Evolutionary conservation across 495 filamentous ascomycete species (phyloP), one percentile per base, ranked within the genome.

Genomic region (Podospora pseudopauciseta): DNA sequence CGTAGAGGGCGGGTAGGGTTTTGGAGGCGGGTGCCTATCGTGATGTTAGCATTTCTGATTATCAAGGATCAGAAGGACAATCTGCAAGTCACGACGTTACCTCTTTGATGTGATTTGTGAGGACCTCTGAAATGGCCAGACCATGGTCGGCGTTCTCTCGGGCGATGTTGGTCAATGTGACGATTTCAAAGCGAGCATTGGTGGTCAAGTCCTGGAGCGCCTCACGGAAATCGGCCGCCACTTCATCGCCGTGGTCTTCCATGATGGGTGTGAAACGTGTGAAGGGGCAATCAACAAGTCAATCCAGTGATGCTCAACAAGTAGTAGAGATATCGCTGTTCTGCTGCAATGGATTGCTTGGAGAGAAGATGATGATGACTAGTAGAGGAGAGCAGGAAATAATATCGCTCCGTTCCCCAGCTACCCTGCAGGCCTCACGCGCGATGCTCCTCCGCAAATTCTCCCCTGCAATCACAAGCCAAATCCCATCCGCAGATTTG

Each of bases 71-170:
- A 23, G 70, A 56, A 54, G 58, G 67, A 26, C 23, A 23, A 66
- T 27, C 1, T 60, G 55, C 34, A 63, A 20, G 28, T 49, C 39
- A 49, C 39, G 39, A 49, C 5, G 34, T 63, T 92, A 98, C 95
- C 83, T 87, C 88, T 80, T 89, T 88, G 80, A 99, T 97, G 75
- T 99, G 95, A 66, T 93, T 90, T 79, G 95, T 90, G 77, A 99
- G 78, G 6, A 90, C 91, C 68, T 91, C 88, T 6, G 94, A 92
- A 72, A 99, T 98, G 63, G 91, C 92, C 77, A 91, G 86, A 34
- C 94, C 95, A 81, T 97, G 91, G 77, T 94, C 91, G 67, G 93
- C 97, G 72, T 96, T 97, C 77, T 99, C 95, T 75, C 93, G 92
- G 66, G 95, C 95, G 73, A 99, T 98, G 74, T 95, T 87, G 44